Base-by-base conservation (phyloP, 2,329 filamentous ascomycete species). In the Botryotinia globosa region DNA sequence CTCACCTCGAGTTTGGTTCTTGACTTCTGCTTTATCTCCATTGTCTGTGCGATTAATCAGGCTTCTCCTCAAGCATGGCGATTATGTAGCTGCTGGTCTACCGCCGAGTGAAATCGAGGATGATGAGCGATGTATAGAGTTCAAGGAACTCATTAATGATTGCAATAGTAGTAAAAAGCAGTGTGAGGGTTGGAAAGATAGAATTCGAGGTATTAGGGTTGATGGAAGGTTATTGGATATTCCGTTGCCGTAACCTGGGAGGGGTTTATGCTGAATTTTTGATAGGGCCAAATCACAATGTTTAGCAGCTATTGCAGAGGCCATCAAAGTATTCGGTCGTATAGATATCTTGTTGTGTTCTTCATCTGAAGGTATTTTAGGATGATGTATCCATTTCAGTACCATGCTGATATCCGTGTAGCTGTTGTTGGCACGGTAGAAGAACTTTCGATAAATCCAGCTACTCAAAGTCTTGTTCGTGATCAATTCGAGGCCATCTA, bases 401-500 rank as follows among this genome's bases (percentile, higher is more conserved):
- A 9, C 10, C 1, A 45, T 61, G 37, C 51, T 76, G 25, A 74
- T 45, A 20, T 8, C 25, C 18, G 42, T 42, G 6, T 73, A 94
- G 93, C 94, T 75, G 89, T 98, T 45, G 89, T 98, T 48, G 96
- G 95, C 58, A 92, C 94, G 0, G 92, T 98, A 12, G 96, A 98
- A 82, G 96, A 99, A 82, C 85, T 98, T 39, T 90, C 91, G 0
- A 91, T 92, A 44, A 91, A 87, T 37, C 86, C 87, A 7, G 87
- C 90, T 61, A 94, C 93, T 1, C 87, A 91, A 77, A 94, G 91
- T 73, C 87, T 98, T 29, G 91, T 97, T 51, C 89, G 92, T 74
- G 93, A 97, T 79, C 95, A 98, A 81, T 98, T 98, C 81, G 95
- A 98, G 82, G 90, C 90, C 75, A 94, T 97, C 78, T 98, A 97